Evolutionary conservation across 2,329 filamentous ascomycete species (phyloP).

Genomic region (Neocatenulostroma microsporum): DNA sequence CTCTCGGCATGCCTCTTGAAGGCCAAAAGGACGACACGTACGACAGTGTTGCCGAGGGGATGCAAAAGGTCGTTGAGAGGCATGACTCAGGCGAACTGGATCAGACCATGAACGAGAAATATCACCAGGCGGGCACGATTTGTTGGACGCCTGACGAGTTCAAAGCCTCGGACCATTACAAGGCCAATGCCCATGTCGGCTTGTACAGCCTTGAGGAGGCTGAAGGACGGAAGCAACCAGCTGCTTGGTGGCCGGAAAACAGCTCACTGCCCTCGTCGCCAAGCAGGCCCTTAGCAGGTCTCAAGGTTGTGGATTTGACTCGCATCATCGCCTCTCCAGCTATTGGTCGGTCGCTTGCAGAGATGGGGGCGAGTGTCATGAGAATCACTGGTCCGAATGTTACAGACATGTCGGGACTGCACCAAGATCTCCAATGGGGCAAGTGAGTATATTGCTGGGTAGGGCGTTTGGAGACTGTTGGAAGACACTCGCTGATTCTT

Average conservation of each 20-base stretch:
- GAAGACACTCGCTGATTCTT: neutral
- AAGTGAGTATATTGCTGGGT: slow-evolving; percentile 33
- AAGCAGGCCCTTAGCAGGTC: slow-evolving; percentile 43
- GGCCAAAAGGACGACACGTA: slow-evolving; percentile 27
- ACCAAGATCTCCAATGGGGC: slow-evolving; percentile 44
- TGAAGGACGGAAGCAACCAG: slow-evolving; percentile 12
- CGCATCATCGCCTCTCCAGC: slow-evolving; percentile 70
- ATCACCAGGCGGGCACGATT: slow-evolving; percentile 11
- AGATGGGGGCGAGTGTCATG: slow-evolving; percentile 66
- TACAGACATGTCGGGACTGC: slow-evolving; percentile 46
- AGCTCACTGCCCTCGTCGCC: slow-evolving; percentile 21
- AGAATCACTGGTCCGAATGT: slow-evolving; percentile 61
- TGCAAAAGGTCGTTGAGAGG: slow-evolving; percentile 35
- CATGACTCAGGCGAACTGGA: slow-evolving; percentile 7
- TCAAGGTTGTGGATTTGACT: slow-evolving; percentile 67
- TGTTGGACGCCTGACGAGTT: slow-evolving; percentile 19
- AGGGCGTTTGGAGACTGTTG: neutral
- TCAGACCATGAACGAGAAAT: slow-evolving; percentile 9
- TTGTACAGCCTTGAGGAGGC: slow-evolving; percentile 7
- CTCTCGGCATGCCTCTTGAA: slow-evolving; percentile 27
- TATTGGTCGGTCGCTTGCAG: slow-evolving; percentile 62
- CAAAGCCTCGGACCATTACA: slow-evolving; percentile 28
- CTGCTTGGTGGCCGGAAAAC: slow-evolving; percentile 21
- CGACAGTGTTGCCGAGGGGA: slow-evolving; percentile 33
- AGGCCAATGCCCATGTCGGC: slow-evolving; percentile 11